Conservation (phyloP, 345 rosid genomes). For the Populus pruinosa region DNA sequence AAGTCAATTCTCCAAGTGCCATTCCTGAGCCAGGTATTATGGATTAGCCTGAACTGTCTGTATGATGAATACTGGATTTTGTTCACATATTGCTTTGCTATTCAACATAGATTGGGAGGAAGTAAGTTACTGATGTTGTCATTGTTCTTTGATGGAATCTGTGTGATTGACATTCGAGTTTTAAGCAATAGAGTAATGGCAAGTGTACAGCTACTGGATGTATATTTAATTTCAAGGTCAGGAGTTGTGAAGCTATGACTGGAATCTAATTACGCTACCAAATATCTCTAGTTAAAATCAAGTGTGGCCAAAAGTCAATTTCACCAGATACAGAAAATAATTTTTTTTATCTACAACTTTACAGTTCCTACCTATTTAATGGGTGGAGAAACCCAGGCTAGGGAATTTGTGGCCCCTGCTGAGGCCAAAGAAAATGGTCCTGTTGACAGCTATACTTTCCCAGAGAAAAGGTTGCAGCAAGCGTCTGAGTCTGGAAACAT, state of each 20-base stretch:
- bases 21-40: conserved; percentile 49
- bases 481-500: conserved; percentile 29
- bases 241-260: not conserved
- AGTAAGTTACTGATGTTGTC: not conserved
- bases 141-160: not conserved
- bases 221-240: not conserved
- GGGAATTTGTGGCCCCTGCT: conserved; percentile 37
- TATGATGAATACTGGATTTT: not conserved
- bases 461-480: conserved; percentile 44
- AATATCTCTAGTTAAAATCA: too few relatives aligned
- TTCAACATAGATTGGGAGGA: not conserved
- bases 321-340: not conserved
- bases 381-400: conserved; percentile 45
- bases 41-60: not conserved
- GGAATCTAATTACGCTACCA: not conserved
- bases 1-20: conserved; percentile 30
- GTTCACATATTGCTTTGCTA: not conserved
- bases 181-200: not conserved
- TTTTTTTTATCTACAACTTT: conserved; percentile 6
- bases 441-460: conserved; percentile 38
- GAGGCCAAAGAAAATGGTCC: conserved; percentile 47
- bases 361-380: conserved; percentile 49
- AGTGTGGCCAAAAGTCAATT: not conserved
- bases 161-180: not conserved
- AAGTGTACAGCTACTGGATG: not conserved